Base-by-base conservation (phyloP, 2,329 filamentous ascomycete genomes). In the Cercospora sp. region DNA sequence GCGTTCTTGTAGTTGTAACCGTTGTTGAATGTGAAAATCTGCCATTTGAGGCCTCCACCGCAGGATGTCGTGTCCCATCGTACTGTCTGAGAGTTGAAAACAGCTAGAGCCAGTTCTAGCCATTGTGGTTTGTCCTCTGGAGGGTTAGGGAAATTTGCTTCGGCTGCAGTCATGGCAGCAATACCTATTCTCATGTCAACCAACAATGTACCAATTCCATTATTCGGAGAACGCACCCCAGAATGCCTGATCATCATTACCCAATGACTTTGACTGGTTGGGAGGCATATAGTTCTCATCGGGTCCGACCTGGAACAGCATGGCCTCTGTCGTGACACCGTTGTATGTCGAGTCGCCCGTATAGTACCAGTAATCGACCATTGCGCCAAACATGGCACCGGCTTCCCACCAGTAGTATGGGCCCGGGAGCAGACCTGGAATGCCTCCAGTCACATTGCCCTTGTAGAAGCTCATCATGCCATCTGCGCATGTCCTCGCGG, bases 401-500 rank as follows among this genome's bases (percentile, higher is more conserved):
- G 87, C 88, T 76, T 92, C 88, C 90, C 90, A 92, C 90, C 90
- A 92, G 82, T 91, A 91, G 77, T 89, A 90, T 71, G 89, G 89
- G 9, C 83, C 78, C 3, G 88, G 87, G 34, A 93, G 81, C 65
- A 85, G 79, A 58, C 86, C 86, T 8, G 84, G 85, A 21, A 83
- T 83, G 8, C 81, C 79, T 16, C 83, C 84, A 1, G 84, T 81
- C 58, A 81, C 73, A 69, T 87, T 85, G 18, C 86, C 86, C 45
- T 78, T 79, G 74, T 88, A 88, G 72, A 82, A 85, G 18, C 75
- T 75, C 79, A 87, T 81, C 79, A 86, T 82, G 57, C 83, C 82
- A 66, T 82, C 79, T 3, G 84, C 84, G 21, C 79, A 76, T 12
- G 77, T 77, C 12, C 73, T 74, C 5, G 83, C 82, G 26, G 82